Base-by-base conservation (phyloP, 768 basidiomycete species). In the Auriscalpium microsporum region DNA sequence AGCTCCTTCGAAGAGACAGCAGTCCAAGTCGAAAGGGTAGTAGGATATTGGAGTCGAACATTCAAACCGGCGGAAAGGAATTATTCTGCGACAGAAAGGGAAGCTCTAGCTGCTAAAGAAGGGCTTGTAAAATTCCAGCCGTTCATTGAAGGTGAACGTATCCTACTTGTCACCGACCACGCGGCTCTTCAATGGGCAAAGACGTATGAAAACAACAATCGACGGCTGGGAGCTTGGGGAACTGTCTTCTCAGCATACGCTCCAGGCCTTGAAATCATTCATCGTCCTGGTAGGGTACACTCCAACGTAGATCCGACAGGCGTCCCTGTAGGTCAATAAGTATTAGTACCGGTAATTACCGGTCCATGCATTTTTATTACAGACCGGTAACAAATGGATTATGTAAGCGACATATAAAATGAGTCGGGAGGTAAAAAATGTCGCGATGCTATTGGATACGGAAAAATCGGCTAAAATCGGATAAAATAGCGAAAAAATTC, bases 41-140 rank as follows among this genome's bases (percentile, higher is more conserved):
- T 61, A 19, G 38, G 56, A n/a, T 64, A 65, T 47, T 65, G 64
- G 64, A 53, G 48, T 17, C 14, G 60, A 42, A 55, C 59, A 9
- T 47, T 64, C 28, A 64, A 64, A 45, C 40, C 40, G 4, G 40
- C 40, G 40, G 40, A 28, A 53, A 19, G 66, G 65, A 42, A 62
- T 56, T 75, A 75, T 45, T 71, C 71, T 0, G 62, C 68, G 0
- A 75, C 74, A 0, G 72, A 75, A 61, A 16, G 68, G 28, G 72
- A 75, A 61, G 74, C 73, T 0, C 53, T 75, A 42, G 72, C 67
- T 0, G 48, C 67, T 3, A 73, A 74, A 45, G 72, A 75, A 62
- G 69, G 61, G 7, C 53, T 75, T 0, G 64, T 73, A 10, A 69
- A 70, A 52, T 73, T 71, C 42, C 70, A 71, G 54, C 65, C 69